Base-by-base conservation (phyloP, 257 asterid species). In the Solanum ossicruentum region DNA sequence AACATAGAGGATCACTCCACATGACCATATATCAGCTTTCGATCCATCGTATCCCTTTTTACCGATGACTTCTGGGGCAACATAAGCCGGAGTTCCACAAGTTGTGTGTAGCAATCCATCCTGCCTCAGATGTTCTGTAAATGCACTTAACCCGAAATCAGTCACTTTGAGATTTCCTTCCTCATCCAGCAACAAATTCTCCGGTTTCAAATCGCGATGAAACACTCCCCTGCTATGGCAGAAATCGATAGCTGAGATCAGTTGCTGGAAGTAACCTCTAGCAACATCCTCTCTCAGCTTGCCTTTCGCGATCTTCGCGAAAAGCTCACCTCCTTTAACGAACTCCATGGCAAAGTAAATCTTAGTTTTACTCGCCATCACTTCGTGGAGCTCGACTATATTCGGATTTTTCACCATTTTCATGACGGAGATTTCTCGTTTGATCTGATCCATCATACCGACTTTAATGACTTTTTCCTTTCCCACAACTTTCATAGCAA, bases 381-480 rank as follows among this genome's bases (percentile, higher is more conserved):
- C 95, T 80, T 92, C 95, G 87, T 89, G 88, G 28, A 92, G 89
- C 60, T 92, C 88, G 0, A 92, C 95, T 10, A 92, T 91, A 32
- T 92, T 91, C 0, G 92, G 93, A 36, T 92, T 93, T 26, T 88
- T 83, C 67, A 92, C 89, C 95, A 92, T 92, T 70, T 89, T 91
- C 95, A 92, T 92, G 0, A 89, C 88, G 0, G 91, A 89, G 58
- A 92, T 92, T 81, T 92, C 95, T 0, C 95, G 87, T 72, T 92
- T 92, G 82, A 92, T 89, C 79, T 92, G 95, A 63, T 92, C 95
- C 92, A 86, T 91, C 93, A 92, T 91, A n/a, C 93, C 93, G 0
- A 90, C 92, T 67, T 75, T 87, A 21, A 90, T 88, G 56, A 92
- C 92, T 41, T 92, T 92, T 77, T 92, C 95, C 69, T 92, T 92